Base-by-base conservation (phyloP, 192 early-diverging fungal genomes). In the Fimicolochytrium jonesii region DNA sequence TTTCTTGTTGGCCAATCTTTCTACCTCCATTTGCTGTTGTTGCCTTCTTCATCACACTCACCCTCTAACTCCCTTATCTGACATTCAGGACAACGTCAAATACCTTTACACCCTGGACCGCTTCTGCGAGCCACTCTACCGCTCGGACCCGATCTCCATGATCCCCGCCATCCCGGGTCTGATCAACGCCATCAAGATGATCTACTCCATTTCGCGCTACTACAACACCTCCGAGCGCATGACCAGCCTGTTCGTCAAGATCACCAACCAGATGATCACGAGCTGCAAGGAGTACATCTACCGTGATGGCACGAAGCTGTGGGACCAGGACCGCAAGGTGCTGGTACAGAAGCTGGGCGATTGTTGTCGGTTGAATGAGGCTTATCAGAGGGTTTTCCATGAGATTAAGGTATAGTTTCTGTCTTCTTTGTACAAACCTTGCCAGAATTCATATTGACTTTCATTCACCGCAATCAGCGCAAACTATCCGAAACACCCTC, bases 181-280 rank as follows among this genome's bases (percentile, higher is more conserved):
- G 25, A 85, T 86, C 56, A 85, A 86, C 47, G 84, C 84, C 20
- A 85, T 86, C 34, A 86, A 86, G 58, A 86, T 86, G 84, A 85
- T 85, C 46, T 83, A 83, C 61, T 70, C 48, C 51, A 85, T 86
- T 45, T 86, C 84, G n/a, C 67, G 82, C 3, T 85, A 85, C 61
- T 85, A 85, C 70, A 85, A 86, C 67, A 85, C 84, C 9, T 86
- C 84, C 2, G 84, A 86, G 59, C 50, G 84, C 29, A 86, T 86
- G 82, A 86, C 84, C 0, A 83, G 81, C 1, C 66, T 86, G 48
- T 85, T 86, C 63, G 84, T 86, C 18, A 86, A 86, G 54, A 80
- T 86, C 39, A 85, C 84, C 15, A 86, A 86, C 67, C 84, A 86
- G 61, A 86, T 86, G 84, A 85, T 86, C 43, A 85, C 79, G 11